phyloP scores from a whole-genome alignment of 768 basidiomycete genomes.

The Rubroboletus pulcherrimus region DNA sequence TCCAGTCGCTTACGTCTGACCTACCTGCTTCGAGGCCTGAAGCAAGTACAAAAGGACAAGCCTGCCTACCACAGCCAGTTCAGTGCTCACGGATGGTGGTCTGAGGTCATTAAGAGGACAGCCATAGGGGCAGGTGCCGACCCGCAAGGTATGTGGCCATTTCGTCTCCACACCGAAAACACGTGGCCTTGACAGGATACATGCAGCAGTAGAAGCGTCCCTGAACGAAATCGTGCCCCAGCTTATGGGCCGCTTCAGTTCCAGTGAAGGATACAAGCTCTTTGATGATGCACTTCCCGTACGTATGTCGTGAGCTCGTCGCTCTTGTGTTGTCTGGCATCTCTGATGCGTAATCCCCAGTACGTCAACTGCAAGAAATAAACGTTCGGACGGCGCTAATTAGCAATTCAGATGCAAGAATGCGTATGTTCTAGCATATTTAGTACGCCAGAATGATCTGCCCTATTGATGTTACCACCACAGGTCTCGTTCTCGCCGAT shows the following conservation, averaged over 20 bases:
- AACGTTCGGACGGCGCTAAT: conserved; percentile 54
- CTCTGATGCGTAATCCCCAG: conserved; percentile 28
- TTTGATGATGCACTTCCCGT: conserved; percentile 55
- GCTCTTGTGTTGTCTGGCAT: not conserved
- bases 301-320: conserved; percentile 24
- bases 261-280: conserved; percentile 62
- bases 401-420: conserved; percentile 71
- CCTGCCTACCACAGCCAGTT: conserved; percentile 49
- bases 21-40: conserved; percentile 36
- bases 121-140: conserved; percentile 74
- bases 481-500: conserved; percentile 55
- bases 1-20: not conserved
- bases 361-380: conserved; percentile 42
- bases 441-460: not conserved
- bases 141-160: conserved; percentile 40
- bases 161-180: conserved; percentile 18
- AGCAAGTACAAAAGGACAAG: conserved; percentile 51
- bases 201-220: conserved; percentile 50
- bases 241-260: conserved; percentile 68
- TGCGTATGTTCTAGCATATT: conserved; percentile 46
- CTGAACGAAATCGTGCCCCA: conserved; percentile 53
- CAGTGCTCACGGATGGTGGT: conserved; percentile 66
- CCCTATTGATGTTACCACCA: not conserved
- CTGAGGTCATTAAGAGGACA: conserved; percentile 69
- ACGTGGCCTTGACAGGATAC: conserved; percentile 15